Evolutionary conservation across 352 stramenopile genomes (phyloP), one percentile per base, ranked within the genome.

Genomic region (Phytophthora agathidicida): DNA sequence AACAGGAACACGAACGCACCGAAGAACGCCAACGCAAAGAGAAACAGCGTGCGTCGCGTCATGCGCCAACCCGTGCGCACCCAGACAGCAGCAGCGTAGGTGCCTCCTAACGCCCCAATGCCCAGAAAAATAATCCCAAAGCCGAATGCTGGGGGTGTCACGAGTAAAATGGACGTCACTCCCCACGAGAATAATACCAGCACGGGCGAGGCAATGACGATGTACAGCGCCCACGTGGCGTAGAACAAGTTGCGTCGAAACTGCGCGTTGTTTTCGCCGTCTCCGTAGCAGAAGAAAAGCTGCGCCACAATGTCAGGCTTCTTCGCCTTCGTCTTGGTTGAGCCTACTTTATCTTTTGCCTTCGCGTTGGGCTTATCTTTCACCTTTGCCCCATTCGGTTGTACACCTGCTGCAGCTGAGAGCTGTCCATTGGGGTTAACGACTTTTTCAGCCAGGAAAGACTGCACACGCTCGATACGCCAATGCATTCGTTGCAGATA

Each of bases 171-270:
- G 3, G 68, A 65, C 1, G 83, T 89, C n/a, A 89, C 72, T 19
- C 87, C 87, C 81, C 81, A 94, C 5, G 81, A 64, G 19, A 94
- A 37, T 9, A 93, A 53, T 22, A 93, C 58, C 31, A 93, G 11
- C 22, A 93, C 28, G 1, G 87, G 87, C 2, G 74, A 75, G 8
- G 54, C 27, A 16, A 91, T 76, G 30, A 78, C 75, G 19, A 88
- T 20, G 30, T 85, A 74, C 37, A 94, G 70, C 0, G 80, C 74
- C 7, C 58, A 62, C 0, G 73, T 88, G 1, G 85, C 82, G 54
- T 94, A 94, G 42, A 86, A 93, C 13, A 96, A 59, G 23, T 92
- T 88, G 22, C 75, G 75, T n/a, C 85, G 80, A 37, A 91, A 94
- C 23, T 83, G 73, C 2, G 78, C 37, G 48, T 91, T 92, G 27